Base-by-base conservation (phyloP, 768 basidiomycete species). In the Leccinum subgranulosum region DNA sequence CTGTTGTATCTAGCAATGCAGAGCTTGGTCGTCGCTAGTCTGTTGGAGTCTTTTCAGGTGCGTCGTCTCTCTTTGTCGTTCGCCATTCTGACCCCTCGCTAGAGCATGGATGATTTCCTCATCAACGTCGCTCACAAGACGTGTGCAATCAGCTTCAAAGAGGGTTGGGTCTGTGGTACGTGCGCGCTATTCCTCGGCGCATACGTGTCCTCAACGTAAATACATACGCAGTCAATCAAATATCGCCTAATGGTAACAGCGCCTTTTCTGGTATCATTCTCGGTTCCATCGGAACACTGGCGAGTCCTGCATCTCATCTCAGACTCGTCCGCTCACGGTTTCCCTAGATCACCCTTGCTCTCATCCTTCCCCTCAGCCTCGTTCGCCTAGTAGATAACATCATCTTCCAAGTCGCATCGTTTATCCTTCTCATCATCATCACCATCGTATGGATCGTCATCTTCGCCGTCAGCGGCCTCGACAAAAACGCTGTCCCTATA, bases 31-130 rank as follows among this genome's bases (percentile, higher is more conserved):
- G 54, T 68, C 3, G 59, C 64, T 19, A 67, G 66, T 59, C 46
- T 67, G 8, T 27, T 68, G 12, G 66, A 65, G 53, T 67, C 66
- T 6, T 68, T 67, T 28, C 66, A 67, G 66, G 66, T 63, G 8
- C 8, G 56, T 15, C 28, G n/a, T 8, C 41, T 28, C 34, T 3
- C 17, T 33, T 17, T 36, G 14, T 5, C 14, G 1, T 39, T 28
- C 21, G 29, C 4, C 4, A 10, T 28, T 23, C 41, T 23, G 12
- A 62, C 48, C 19, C 29, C 14, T 27, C 27, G 29, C 5, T 23
- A 23, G 66, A 63, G 57, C 41, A 65, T 67, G 66, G 66, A 67
- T 21, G 59, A 59, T 7, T 63, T 67, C 31, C 66, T 67, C 28
- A 48, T 68, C 49, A 53, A 45, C 12, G 55, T 67, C 33, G 64